Base-by-base conservation (phyloP, 768 basidiomycete genomes). In the Tylopilus sp. region DNA sequence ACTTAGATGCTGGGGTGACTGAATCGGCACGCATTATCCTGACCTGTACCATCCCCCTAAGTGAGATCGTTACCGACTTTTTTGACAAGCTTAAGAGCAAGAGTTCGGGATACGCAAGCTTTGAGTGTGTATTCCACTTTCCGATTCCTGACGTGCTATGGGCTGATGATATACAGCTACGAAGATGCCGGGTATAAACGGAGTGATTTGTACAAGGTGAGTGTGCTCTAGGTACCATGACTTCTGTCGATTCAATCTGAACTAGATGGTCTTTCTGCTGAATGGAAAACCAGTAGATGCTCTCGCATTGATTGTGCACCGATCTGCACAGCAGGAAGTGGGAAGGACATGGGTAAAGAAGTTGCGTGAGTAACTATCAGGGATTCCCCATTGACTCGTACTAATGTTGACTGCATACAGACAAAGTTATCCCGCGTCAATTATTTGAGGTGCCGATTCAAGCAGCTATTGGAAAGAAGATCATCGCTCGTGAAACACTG, bases 401-500 rank as follows among this genome's bases (percentile, higher is more conserved):
- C 40, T 17, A 11, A 48, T 19, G 16, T 21, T 12, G 21, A 38
- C 31, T 36, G 12, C 33, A 17, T 30, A 13, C 58, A 93, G 91
- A 90, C 71, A 90, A 90, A 63, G 92, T 98, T 34, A 90, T 98
- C 29, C 94, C 95, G 26, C 77, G 89, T 42, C 95, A 98, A 67
- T 71, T 93, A 45, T 98, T 95, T 64, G 95, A 98, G 70, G 86
- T 98, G 12, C 88, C 95, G 3, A 97, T 99, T 48, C 97, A 98
- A 66, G 97, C 97, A 31, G 86, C 85, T 1, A 78, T 97, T 17
- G 95, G 95, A 14, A 84, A 80, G 59, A 91, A 86, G 56, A 80
- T 98, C 50, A 82, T 98, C 44, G 92, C 96, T 4, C 82, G 96
- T 26, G 93, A 96, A 68, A 95, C 87, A 16, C 71, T 96, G 40